phyloP scores from a whole-genome alignment of 768 basidiomycete species.

The Pulveroboletus sp. region DNA sequence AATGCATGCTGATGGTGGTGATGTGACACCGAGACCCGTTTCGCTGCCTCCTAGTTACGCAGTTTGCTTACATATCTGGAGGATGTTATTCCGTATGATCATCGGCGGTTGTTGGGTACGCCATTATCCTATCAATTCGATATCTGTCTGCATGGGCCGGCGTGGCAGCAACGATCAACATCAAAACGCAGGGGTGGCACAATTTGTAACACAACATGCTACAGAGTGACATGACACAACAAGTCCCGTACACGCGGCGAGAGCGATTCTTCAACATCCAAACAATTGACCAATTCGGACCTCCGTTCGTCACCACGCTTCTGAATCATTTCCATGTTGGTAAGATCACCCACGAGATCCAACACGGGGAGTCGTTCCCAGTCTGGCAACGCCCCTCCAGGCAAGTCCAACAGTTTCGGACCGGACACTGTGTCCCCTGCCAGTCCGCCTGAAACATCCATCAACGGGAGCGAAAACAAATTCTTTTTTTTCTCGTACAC shows the following conservation, averaged over 20 bases:
- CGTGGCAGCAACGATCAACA: too few species aligned
- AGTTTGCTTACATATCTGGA: too few species aligned
- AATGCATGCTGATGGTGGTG: background rate
- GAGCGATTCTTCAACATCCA: conserved; percentile 2
- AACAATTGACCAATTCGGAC: conserved; percentile 34
- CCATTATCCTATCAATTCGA: too few species aligned
- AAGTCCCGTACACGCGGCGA: conserved; percentile 25
- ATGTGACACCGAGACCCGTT: background rate
- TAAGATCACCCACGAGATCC: conserved; percentile 58
- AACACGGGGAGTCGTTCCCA: conserved; percentile 62
- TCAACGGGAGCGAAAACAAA: conserved; percentile 68
- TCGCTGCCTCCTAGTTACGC: too few species aligned
- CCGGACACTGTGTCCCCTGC: conserved; percentile 12
- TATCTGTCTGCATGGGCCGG: too few species aligned
- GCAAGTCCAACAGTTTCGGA: conserved; percentile 54
- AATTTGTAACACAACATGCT: background rate
- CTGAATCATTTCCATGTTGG: conserved; percentile 34
- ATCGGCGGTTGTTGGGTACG: too few species aligned
- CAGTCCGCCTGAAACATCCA: conserved; percentile 38
- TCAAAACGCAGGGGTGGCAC: too few species aligned
- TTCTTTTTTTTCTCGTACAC: conserved; percentile 53
- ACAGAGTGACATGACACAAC: conserved; percentile 15
- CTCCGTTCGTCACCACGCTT: conserved; percentile 34
- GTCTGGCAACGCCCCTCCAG: conserved; percentile 47
- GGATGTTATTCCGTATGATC: too few species aligned